Evolutionary conservation across 257 asterid species (phyloP).

Genomic region (Solanum lycopersicoides): DNA sequence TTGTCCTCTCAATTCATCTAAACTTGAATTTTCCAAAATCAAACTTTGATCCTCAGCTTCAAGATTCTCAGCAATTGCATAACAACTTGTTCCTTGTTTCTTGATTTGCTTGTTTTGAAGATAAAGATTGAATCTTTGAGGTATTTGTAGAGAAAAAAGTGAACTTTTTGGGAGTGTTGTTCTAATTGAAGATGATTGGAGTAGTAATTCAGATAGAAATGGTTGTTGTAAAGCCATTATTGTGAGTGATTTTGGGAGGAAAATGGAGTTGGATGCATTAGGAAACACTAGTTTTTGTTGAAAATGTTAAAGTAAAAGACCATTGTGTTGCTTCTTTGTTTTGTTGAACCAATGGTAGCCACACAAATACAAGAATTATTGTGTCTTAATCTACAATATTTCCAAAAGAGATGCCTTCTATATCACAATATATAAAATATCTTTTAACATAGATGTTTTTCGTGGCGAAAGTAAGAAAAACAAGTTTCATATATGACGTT

Average conservation of each 20-base stretch:
- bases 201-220: conserved; percentile 1
- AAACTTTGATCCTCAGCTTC: conserved; percentile 20
- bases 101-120: neutral
- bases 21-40: conserved; percentile 7
- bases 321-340: neutral
- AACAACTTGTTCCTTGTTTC: neutral
- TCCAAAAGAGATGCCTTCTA: neutral
- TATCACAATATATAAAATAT: neutral
- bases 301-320: neutral
- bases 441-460: neutral
- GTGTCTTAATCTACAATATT: neutral
- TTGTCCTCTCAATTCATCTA: conserved; percentile 31
- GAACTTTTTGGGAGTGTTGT: neutral
- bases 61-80: conserved; percentile 4
- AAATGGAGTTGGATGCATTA: neutral
- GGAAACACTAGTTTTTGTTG: neutral
- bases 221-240: conserved; percentile 17
- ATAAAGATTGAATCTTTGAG: neutral
- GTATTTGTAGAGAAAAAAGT: neutral
- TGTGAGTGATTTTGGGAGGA: neutral
- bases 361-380: neutral
- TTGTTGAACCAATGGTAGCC: neutral
- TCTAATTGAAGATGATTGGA: neutral
- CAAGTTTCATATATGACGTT: no score
- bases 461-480: no score